Evolutionary conservation across 768 basidiomycete species (phyloP), one percentile per base, ranked within the genome.

Genomic region (Boletus sp.): DNA sequence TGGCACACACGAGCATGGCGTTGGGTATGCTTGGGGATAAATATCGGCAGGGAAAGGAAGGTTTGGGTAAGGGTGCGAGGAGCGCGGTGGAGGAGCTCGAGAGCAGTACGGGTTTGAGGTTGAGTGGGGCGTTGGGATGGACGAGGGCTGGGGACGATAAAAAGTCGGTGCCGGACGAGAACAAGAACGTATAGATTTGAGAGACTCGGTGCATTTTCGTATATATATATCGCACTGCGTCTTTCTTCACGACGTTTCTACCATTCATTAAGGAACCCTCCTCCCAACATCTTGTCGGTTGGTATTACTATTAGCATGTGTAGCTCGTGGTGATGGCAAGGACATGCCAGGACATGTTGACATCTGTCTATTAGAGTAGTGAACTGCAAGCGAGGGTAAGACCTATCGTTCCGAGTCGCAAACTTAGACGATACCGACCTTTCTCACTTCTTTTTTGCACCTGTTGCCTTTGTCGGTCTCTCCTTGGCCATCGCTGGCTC

Each of bases 61-160:
- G 73, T 51, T 53, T 83, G 3, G 76, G 75, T 12, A 67, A 69
- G 11, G 79, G 82, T 24, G 79, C 83, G 2, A 71, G 77, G 56
- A 68, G 66, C 7, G 74, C 76, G 1, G 78, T 88, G 41, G 79
- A 80, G 17, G 78, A 75, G 54, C 72, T 90, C 14, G 87, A 93
- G 75, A 78, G 83, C 53, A 66, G 73, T 32, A 92, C 92, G 2
- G 92, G 93, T 0, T 67, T 95, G 67, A 89, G 86, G 73, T 64
- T 94, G 45, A 75, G 77, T 37, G 85, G 86, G 69, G 80, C 77
- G 7, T 66, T 88, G 15, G 83, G 82, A 14, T 77, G 76, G 77
- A 65, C 74, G 2, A 59, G 65, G 52, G 57, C 44, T 29, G 47
- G 5, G 14, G 46, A 52, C 0, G 60, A 59, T 10, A 59, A 59